Conservation (phyloP, 306 rosid species). For the Astragalus glycyphyllos region DNA sequence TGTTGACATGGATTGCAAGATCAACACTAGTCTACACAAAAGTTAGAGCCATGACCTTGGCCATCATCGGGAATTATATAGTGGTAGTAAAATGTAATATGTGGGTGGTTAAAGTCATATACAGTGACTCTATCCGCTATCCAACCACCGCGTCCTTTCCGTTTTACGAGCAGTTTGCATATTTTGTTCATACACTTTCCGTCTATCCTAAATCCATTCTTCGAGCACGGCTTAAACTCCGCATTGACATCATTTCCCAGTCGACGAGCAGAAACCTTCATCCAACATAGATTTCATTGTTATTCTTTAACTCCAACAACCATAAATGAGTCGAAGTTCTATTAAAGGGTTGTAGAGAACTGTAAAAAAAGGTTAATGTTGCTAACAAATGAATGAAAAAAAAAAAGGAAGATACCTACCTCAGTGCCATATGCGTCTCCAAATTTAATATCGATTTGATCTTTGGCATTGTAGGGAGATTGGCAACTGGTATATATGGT, state of each 20-base stretch:
- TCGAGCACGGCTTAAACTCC: constrained; percentile 58
- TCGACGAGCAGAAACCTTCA: constrained; percentile 59
- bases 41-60: constrained; percentile 53
- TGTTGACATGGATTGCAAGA: too few species aligned
- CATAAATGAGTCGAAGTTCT: too few species aligned
- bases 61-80: constrained; percentile 45
- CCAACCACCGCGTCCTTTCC: constrained; percentile 75
- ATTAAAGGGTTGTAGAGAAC: too few species aligned
- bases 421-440: constrained; percentile 82
- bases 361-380: too few species aligned
- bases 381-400: too few species aligned
- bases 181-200: constrained; percentile 60
- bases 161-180: constrained; percentile 56
- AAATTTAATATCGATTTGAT: constrained; percentile 65
- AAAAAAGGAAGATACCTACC: constrained; percentile 61
- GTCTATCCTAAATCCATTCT: constrained; percentile 43
- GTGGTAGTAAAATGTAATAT: constrained; percentile 44
- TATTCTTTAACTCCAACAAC: too few species aligned
- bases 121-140: constrained; percentile 55
- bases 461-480: constrained; percentile 70
- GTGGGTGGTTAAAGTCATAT: constrained; percentile 35
- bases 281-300: too few species aligned
- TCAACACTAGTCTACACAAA: neutral
- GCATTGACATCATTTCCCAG: constrained; percentile 49
- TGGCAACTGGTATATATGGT: constrained; percentile 70